Evolutionary conservation across 352 stramenopile genomes (phyloP).

Genomic region (Globisporangium middletonii): DNA sequence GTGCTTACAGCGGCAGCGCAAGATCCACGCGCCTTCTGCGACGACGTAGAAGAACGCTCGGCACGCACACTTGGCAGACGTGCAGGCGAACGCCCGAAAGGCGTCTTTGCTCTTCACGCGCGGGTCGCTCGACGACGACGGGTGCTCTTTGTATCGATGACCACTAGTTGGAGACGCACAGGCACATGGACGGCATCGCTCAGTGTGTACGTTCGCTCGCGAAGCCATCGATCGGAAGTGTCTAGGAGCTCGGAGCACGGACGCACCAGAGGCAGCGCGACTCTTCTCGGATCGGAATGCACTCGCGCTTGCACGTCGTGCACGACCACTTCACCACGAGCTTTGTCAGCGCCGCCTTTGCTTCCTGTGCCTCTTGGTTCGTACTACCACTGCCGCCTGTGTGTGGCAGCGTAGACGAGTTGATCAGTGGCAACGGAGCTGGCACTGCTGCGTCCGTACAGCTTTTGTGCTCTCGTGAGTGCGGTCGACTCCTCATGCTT

Average conservation of each 20-base stretch:
- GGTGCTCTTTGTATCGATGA: conserved; percentile 77
- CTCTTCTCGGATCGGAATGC: conserved; percentile 70
- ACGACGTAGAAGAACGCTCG: conserved; percentile 74
- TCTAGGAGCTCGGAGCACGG: background rate
- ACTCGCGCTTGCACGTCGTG: conserved; percentile 52
- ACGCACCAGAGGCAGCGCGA: conserved; percentile 68
- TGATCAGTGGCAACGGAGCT: no score
- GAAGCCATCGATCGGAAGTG: no score
- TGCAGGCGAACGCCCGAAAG: conserved; percentile 53
- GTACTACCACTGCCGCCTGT: background rate
- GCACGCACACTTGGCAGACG: conserved; percentile 46
- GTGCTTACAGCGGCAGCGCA: conserved; percentile 78
- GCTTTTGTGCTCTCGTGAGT: no score
- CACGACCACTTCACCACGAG: conserved; percentile 64
- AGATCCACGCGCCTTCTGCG: conserved; percentile 70
- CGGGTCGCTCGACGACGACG: conserved; percentile 22
- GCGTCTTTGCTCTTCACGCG: conserved; percentile 25
- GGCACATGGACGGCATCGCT: background rate
- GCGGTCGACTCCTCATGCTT: no score
- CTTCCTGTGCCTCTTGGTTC: background rate
- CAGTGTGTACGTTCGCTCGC: background rate
- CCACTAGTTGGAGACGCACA: conserved; percentile 20
- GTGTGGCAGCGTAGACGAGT: no score
- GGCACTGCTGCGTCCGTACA: no score
- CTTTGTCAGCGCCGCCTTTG: conserved; percentile 17